These are phyloP conservation scores for Neurospora sp. DNA, from an alignment of 495 filamentous ascomycete genomes.

Conservation along the genomic window DNA sequence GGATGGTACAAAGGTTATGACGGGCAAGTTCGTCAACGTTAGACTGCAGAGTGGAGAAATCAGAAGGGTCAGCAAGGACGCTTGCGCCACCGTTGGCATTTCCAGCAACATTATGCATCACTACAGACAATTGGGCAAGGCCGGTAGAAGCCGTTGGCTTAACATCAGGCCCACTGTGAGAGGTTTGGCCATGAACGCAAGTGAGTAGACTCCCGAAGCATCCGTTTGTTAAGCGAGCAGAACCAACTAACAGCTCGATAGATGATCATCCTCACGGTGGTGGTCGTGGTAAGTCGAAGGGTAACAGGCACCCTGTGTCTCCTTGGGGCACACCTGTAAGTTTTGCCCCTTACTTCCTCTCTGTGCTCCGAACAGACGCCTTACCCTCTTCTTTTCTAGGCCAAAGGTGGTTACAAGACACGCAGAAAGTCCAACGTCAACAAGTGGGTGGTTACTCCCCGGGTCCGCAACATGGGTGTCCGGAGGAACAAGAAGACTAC, in stretches of 20 bases:
- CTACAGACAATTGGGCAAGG: slow-evolving; percentile 85
- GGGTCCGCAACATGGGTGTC: slow-evolving; percentile 71
- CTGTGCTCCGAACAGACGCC: slow-evolving; percentile 8
- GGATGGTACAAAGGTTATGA: slow-evolving; percentile 39
- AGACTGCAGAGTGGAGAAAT: slow-evolving; percentile 87
- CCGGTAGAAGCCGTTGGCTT: slow-evolving; percentile 82
- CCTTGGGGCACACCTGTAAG: slow-evolving; percentile 93
- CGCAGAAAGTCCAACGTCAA: slow-evolving; percentile 64
- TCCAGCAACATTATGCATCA: slow-evolving; percentile 89
- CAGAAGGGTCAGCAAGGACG: slow-evolving; percentile 76
- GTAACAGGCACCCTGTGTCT: slow-evolving; percentile 86
- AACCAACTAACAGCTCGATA: slow-evolving; percentile 23
- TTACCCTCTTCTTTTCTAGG: slow-evolving; percentile 39
- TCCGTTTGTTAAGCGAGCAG: neutral
- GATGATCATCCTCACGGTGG: slow-evolving; percentile 95
- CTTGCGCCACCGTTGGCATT: slow-evolving; percentile 86
- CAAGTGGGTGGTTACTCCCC: slow-evolving; percentile 66
- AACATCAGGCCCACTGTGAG: slow-evolving; percentile 89
- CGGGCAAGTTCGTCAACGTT: slow-evolving; percentile 63
- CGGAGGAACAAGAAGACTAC: slow-evolving; percentile 40
- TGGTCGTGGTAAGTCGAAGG: slow-evolving; percentile 97
- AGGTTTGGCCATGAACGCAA: slow-evolving; percentile 96
- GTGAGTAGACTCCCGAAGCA: slow-evolving; percentile 30
- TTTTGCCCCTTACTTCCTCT: slow-evolving; percentile 11
- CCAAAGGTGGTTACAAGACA: slow-evolving; percentile 97